phyloP scores from a whole-genome alignment of 2,329 filamentous ascomycete species.

The Penicillium griseofulvum region DNA sequence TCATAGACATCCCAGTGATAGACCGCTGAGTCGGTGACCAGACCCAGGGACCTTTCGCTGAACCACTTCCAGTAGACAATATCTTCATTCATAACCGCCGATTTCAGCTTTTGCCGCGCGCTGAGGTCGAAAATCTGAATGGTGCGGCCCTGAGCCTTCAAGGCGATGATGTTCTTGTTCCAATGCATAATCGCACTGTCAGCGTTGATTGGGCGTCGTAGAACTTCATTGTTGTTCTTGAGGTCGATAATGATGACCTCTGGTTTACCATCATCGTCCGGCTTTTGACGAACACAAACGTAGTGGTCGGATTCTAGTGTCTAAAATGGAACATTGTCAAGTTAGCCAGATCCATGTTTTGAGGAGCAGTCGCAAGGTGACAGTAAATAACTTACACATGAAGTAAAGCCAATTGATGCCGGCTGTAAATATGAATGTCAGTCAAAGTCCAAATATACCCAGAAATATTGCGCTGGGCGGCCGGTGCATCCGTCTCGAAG shows the following conservation, averaged over 20 bases:
- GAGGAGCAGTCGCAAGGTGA: conserved; percentile 3
- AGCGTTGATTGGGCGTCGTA: conserved; percentile 92
- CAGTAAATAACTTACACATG: conserved; percentile 62
- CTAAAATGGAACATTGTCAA: conserved; percentile 47
- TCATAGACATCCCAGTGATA: conserved; percentile 99
- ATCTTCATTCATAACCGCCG: conserved; percentile 92
- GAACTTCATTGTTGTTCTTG: conserved; percentile 95
- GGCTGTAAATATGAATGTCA: conserved; percentile 50
- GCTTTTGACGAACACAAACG: conserved; percentile 94
- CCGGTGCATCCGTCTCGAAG: conserved; percentile 20
- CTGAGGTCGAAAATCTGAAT: conserved; percentile 96
- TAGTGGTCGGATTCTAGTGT: conserved; percentile 97
- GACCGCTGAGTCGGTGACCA: conserved; percentile 86
- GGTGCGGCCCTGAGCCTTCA: conserved; percentile 90
- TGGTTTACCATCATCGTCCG: conserved; percentile 75
- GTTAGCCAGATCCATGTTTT: conserved; percentile 20
- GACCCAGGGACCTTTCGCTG: conserved; percentile 79
- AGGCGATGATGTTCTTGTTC: conserved; percentile 90
- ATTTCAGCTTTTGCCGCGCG: conserved; percentile 94
- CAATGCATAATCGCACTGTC: conserved; percentile 99
- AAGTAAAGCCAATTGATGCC: conserved; percentile 78
- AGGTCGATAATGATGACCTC: conserved; percentile 98
- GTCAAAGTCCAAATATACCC: conserved; percentile 12
- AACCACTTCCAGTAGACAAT: conserved; percentile 99
- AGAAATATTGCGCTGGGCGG: conserved; percentile 8